Conservation (phyloP, 345 rosid species). For the Brassica carinata region DNA sequence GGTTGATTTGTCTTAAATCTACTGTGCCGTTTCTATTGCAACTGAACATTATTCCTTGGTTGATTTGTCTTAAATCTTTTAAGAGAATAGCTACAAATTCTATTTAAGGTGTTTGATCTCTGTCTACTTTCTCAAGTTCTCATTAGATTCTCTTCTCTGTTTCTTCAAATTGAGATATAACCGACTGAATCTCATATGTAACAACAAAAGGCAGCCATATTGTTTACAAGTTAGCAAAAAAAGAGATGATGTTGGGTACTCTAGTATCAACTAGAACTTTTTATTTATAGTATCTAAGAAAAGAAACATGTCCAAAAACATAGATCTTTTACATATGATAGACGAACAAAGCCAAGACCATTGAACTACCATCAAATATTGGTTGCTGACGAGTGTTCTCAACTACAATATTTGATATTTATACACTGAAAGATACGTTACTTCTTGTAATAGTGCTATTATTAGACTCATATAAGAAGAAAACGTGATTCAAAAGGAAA, state of each 20-base stretch:
- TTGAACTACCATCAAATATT: slow-evolving; percentile 5
- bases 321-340: background rate
- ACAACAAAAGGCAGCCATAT: slow-evolving; percentile 6
- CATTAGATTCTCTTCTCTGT: background rate
- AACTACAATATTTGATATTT: slow-evolving; percentile 13
- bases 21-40: slow-evolving; percentile 3
- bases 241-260: too few species aligned
- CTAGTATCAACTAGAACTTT: background rate
- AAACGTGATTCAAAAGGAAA: slow-evolving; percentile 51
- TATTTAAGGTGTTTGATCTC: slow-evolving; percentile 10
- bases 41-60: slow-evolving; percentile 19
- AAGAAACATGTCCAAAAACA: background rate
- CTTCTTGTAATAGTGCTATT: background rate
- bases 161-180: background rate
- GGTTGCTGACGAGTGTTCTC: background rate
- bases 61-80: slow-evolving; percentile 24
- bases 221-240: background rate
- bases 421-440: slow-evolving; percentile 7
- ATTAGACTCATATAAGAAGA: background rate
- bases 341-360: slow-evolving; percentile 5
- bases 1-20: slow-evolving; percentile 24
- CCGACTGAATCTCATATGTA: background rate
- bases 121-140: slow-evolving; percentile 8
- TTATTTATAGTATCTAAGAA: background rate
- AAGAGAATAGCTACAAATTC: slow-evolving; percentile 7